These are phyloP conservation scores for Diaporthe ampelina DNA, from an alignment of 2,329 filamentous ascomycete species.

Conservation along the genomic window DNA sequence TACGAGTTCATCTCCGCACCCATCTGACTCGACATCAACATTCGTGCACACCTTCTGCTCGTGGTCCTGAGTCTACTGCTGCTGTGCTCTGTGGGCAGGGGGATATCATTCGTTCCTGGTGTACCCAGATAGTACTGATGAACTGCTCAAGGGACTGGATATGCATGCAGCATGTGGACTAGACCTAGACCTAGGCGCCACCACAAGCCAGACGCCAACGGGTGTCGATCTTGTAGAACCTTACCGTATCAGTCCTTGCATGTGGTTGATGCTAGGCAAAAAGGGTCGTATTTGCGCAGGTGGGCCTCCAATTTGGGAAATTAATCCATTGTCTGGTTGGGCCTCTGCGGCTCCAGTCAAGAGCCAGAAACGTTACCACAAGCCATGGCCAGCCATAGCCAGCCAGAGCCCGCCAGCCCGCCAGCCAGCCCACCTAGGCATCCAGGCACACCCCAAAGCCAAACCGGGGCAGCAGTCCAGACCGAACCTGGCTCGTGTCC, in stretches of 20 bases:
- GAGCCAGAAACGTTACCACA: neutral
- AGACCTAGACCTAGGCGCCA: neutral
- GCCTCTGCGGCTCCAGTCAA: slow-evolving; percentile 29
- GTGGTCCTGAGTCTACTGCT: neutral
- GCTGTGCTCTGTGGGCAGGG: neutral
- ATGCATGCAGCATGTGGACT: neutral
- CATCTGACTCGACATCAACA: slow-evolving; percentile 13
- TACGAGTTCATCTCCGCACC: slow-evolving; percentile 24
- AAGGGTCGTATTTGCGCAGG: slow-evolving; percentile 31
- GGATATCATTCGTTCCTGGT: neutral
- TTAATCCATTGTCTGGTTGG: slow-evolving; percentile 13
- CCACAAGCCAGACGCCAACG: neutral
- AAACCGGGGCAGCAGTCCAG: slow-evolving; percentile 3
- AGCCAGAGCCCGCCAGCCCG: neutral
- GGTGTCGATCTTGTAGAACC: slow-evolving; percentile 20
- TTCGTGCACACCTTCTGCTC: no score
- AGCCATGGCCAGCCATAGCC: neutral
- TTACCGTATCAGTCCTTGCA: slow-evolving; percentile 18
- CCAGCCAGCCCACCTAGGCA: neutral
- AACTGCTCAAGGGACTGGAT: neutral
- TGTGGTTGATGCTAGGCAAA: slow-evolving; percentile 10
- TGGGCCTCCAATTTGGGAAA: slow-evolving; percentile 33
- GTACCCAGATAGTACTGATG: no score
- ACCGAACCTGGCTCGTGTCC: slow-evolving; percentile 29
- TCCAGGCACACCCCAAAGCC: neutral